Evolutionary conservation across 2,329 filamentous ascomycete genomes (phyloP).

Genomic region (Aspergillus brunneoviolaceus): DNA sequence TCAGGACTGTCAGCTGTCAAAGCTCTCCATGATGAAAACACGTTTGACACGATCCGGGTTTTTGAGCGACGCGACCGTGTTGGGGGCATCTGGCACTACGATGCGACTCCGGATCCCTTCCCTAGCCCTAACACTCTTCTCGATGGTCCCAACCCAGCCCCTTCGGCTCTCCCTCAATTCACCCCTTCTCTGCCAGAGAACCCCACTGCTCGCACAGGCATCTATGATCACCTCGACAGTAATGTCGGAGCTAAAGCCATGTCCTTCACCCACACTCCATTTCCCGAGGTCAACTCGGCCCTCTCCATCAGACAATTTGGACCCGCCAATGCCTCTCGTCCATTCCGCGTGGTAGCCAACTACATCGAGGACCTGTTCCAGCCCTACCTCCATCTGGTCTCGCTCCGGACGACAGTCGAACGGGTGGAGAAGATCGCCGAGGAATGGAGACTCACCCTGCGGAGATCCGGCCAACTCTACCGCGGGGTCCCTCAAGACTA

Average conservation of each 20-base stretch:
- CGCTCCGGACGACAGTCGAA: constrained; percentile 35
- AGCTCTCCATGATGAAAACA: constrained; percentile 32
- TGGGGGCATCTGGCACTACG: constrained; percentile 35
- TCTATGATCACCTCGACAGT: constrained; percentile 27
- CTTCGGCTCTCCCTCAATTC: constrained; percentile 20
- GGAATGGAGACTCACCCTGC: constrained; percentile 34
- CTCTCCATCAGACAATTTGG: constrained; percentile 21
- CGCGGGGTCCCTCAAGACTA: constrained; percentile 22
- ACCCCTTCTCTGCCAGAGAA: constrained; percentile 19
- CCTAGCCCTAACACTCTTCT: constrained; percentile 3
- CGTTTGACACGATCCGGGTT: constrained; percentile 32
- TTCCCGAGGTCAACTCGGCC: constrained; percentile 26
- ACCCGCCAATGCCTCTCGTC: constrained; percentile 23
- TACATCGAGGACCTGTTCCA: constrained; percentile 28
- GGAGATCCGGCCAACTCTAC: constrained; percentile 17
- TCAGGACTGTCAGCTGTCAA: no score
- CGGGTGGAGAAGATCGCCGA: constrained; percentile 19
- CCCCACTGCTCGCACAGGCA: constrained; percentile 24
- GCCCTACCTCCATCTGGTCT: constrained; percentile 28
- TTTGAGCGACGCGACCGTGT: constrained; percentile 33
- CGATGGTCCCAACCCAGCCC: constrained; percentile 9
- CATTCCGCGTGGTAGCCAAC: constrained; percentile 23
- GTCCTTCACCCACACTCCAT: constrained; percentile 29
- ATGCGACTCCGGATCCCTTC: constrained; percentile 28
- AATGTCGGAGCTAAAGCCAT: constrained; percentile 30